Base-by-base conservation (phyloP, 116 monocot genomes). In the Zostera marina region DNA sequence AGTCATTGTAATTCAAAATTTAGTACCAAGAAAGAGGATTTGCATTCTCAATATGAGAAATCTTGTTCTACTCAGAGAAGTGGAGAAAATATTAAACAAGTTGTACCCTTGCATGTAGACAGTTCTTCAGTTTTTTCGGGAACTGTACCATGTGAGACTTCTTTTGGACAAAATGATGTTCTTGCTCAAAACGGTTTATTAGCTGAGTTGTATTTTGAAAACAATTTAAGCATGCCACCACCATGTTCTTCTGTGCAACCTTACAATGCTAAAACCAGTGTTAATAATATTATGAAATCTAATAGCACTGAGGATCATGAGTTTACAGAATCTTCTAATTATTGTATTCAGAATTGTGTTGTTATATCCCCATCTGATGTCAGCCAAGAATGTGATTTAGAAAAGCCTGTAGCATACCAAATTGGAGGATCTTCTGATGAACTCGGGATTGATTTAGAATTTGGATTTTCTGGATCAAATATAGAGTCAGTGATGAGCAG, bases 391-490 rank as follows among this genome's bases (percentile, higher is more conserved):
- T 69, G 56, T 25, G 69, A 41, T 39, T 39, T 38, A 24, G 66
- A 67, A 43, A 68, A 70, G 59, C 67, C 74, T 56, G 11, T 69
- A 45, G 47, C 73, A 49, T 66, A 65, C 17, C 72, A 60, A 57
- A 66, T 77, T 59, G 63, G 59, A 42, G 63, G 63, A 48, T 59
- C 55, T 56, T 56, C 52, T 63, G 60, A 45, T 47, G 68, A 61
- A 42, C 47, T 79, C 12, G 73, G 80, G 52, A 66, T 54, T 44
- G 66, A 60, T 64, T 69, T 76, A 56, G 24, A 56, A 40, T 59
- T 55, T 26, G 71, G 59, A 11, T 11, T 59, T 59, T 59, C 43
- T 59, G 59, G 42, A 59, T 41, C 59, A 19, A 59, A 61, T 41
- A 61, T 47, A 3, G 23, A 32, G 46, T 47, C 47, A 41, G 25